A percentile compares a stretch with the other conserved stretches of the same genome.
Evolutionary conservation across 129 eudicot genomes (phyloP).

Genomic region (Sambucus nigra): DNA sequence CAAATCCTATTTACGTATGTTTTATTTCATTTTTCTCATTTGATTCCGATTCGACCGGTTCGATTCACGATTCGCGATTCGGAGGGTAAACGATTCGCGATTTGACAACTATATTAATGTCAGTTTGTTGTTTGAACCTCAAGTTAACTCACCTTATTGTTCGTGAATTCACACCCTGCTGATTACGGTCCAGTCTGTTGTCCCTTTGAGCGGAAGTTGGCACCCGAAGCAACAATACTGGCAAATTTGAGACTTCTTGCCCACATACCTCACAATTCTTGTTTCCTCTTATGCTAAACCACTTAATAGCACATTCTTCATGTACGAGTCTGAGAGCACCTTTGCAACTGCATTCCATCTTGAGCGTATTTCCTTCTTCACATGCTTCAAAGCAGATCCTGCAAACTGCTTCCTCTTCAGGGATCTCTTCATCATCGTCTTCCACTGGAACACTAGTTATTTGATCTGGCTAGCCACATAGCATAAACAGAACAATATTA

Average conservation of each 20-base stretch:
- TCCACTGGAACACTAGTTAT: slow-evolving; percentile 37
- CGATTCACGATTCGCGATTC: no score
- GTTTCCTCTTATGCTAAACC: slow-evolving; percentile 78
- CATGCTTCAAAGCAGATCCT: slow-evolving; percentile 78
- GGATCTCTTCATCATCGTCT: slow-evolving; percentile 73
- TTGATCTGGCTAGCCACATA: slow-evolving; percentile 39
- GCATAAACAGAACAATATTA: neutral
- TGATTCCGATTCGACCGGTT: no score
- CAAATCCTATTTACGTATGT: no score
- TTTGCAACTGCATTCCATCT: slow-evolving; percentile 93
- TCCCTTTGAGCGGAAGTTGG: slow-evolving; percentile 38
- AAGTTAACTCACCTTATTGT: slow-evolving; percentile 39
- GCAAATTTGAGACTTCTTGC: slow-evolving; percentile 70
- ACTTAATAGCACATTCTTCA: slow-evolving; percentile 76
- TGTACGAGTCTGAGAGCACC: slow-evolving; percentile 81
- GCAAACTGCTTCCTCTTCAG: slow-evolving; percentile 93
- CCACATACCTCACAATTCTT: slow-evolving; percentile 76
- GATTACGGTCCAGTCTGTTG: slow-evolving; percentile 30
- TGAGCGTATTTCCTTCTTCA: slow-evolving; percentile 69
- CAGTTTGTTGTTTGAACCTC: neutral
- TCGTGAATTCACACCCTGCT: slow-evolving; percentile 22
- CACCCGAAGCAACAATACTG: slow-evolving; percentile 76
- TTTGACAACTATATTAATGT: no score
- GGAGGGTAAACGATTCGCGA: no score
- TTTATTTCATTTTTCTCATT: no score